Percentiles rank a stretch among this genome's conserved stretches.
These are phyloP conservation scores for Coniochaeta sp. DNA, from an alignment of 2,329 filamentous ascomycete genomes.

Conservation along the genomic window DNA sequence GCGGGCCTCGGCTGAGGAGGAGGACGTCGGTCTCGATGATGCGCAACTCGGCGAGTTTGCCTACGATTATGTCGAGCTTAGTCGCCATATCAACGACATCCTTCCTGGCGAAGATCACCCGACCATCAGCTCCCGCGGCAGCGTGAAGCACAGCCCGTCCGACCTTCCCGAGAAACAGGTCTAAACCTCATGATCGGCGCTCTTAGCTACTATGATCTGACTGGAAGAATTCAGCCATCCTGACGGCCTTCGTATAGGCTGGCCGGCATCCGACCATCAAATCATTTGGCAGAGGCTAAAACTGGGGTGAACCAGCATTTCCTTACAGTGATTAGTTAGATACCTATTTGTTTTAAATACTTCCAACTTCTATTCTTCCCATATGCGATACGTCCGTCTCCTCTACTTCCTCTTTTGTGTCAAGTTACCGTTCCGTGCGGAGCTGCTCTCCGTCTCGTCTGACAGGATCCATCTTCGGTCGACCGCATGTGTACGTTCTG, in stretches of 20 bases:
- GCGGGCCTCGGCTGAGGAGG: conserved; percentile 58
- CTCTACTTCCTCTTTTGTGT: neutral
- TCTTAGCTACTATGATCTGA: neutral
- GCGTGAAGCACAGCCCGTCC: neutral
- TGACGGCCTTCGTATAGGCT: neutral
- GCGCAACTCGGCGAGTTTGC: conserved; percentile 76
- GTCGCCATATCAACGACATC: conserved; percentile 24
- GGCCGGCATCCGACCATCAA: neutral
- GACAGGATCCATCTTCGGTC: too few species aligned
- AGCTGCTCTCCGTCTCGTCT: too few species aligned
- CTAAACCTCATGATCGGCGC: neutral
- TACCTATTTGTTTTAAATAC: conserved; percentile 4
- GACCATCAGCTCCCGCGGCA: neutral
- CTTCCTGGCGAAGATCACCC: conserved; percentile 7
- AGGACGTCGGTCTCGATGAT: conserved; percentile 65
- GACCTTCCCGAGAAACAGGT: neutral
- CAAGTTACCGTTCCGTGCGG: too few species aligned
- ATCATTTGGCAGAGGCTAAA: neutral
- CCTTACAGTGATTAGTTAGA: neutral
- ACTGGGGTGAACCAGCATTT: neutral
- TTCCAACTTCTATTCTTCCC: neutral
- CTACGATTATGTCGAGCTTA: conserved; percentile 73
- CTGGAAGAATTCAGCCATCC: neutral
- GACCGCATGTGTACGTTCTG: too few species aligned
- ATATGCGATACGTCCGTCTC: neutral